Base-by-base conservation (phyloP, 169 alveolate genomes). In the Prorocentrum cordatum region DNA sequence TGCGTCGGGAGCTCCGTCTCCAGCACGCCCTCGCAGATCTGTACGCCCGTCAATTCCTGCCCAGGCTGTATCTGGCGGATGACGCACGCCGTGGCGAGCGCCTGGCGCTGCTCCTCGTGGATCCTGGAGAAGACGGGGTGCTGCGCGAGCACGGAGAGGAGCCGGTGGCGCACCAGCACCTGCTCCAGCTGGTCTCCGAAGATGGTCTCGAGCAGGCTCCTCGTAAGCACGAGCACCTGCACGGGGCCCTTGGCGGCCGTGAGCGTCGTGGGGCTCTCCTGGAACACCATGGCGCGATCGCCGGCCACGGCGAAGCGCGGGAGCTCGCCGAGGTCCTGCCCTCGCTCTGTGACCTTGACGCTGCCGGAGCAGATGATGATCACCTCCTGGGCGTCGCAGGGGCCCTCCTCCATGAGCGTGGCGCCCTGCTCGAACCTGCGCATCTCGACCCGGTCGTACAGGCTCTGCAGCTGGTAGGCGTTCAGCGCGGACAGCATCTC, bases 391-490 rank as follows among this genome's bases (percentile, higher is more conserved):
- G 33, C n/a, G 36, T n/a, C 36, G 38, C 24, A 59, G 35, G 24
- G 29, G 6, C 87, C 87, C 26, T 77, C 87, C 42, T 62, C 36
- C 47, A 77, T 39, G 47, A 77, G 54, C 62, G 20, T 45, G 35
- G 54, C 87, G 2, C 87, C 87, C 1, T 66, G 33, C 31, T 77
- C 87, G 35, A 77, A 77, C 14, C 72, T 77, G 32, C 66, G 22
- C 87, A 77, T 77, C 42, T 77, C 87, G 29, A 77, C 87, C 87
- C 59, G 87, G 42, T 77, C 87, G 32, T 77, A 77, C 31, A 77
- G 73, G 45, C 87, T 77, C 27, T 59, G 87, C 0, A 77, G 87
- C 42, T 77, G 73, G n/a, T 59, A 77, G 3, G 75, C 87, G 16
- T 77, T 77, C 35, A 77, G 62, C 32, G 75, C 87, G 6, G 87